Evolutionary conservation across 257 asterid species (phyloP), one percentile per base, ranked within the genome.

Genomic region (Fraxinus anomala): DNA sequence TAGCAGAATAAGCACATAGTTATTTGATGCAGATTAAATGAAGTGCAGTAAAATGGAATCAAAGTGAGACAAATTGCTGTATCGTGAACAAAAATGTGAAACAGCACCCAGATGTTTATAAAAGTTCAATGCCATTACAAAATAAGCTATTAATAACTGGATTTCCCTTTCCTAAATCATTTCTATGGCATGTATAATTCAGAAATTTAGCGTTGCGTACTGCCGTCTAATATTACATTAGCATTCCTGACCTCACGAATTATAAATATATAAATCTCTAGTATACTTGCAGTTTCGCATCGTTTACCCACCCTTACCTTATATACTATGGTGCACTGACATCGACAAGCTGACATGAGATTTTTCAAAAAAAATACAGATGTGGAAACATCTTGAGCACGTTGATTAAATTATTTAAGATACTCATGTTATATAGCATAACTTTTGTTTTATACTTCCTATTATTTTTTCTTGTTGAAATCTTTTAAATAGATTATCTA

Each of bases 11-110:
- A 30, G 26, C 51, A 77, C 49, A 66, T 68, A 75, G 54, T 23
- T 42, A 24, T 47, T 34, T 61, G 31, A 70, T 56, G 73, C 19
- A 69, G 54, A n/a, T 68, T 67, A 34, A 26, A 56, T 59, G 67
- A 79, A 68, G 82, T 77, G 44, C 65, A 67, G 42, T 73, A 12
- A 68, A 73, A 72, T 67, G 76, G n/a, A n/a, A 36, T 33, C 75
- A 51, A 66, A 47, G 49, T 69, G 21, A 69, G 30, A 34, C 6
- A 34, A 4, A 0, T 16, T 19, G 17, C 13, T 34, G 73, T 31
- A 16, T 69, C 49, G n/a, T 6, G 26, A 33, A 31, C 39, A 31
- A 34, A 34, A 21, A 40, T 5, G 11, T 0, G 12, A 40, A 31
- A 33, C 28, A 40, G 2, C 28, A 34, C n/a, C 13, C 42, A 6